Evolutionary conservation across 2,329 filamentous ascomycete genomes (phyloP), one percentile per base, ranked within the genome.

Genomic region (Zymoseptoria pseudotritici): DNA sequence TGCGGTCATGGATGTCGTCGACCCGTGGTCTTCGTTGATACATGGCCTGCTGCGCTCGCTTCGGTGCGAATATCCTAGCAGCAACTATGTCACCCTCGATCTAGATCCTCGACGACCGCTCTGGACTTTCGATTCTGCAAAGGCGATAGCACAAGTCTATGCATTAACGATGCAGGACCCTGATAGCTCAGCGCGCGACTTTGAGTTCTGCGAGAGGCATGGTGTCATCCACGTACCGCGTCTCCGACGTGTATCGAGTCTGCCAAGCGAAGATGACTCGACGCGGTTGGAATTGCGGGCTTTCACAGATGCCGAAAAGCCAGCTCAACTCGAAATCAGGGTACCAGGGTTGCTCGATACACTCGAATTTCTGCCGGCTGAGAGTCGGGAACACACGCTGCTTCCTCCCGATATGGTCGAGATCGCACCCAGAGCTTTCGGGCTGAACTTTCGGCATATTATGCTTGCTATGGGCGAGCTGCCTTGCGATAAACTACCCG

Each of bases 31-130:
- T 24, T 24, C 22, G 19, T 50, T 17, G 8, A 50, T 50, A 17
- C 46, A 24, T 42, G 57, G 57, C 21, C 42, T 59, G 3, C 49
- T 59, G 2, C 53, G 57, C n/a, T 50, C 31, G 19, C n/a, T 59
- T 13, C 57, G 57, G 4, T 36, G 54, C 49, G 57, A 50, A 20
- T 50, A 50, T 20, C 19, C 46, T 20, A 20, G 13, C 46, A 50
- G 19, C 46, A 50, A 17, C 13, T 50, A 50, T 20, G 19, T 50
- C 6, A 50, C 46, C 19, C 19, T 17, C 19, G 46, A 50, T 50
- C 46, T 50, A 50, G 46, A 50, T 20, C 46, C 46, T 50, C 46
- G 19, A 4, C 46, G 22, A 24, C 22, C 22, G 22, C 6, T 24
- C 22, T 24, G 22, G 22, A 24, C 22, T 24, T 24, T 24, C 22